phyloP scores from a whole-genome alignment of 768 basidiomycete species.

The Russula lepida region DNA sequence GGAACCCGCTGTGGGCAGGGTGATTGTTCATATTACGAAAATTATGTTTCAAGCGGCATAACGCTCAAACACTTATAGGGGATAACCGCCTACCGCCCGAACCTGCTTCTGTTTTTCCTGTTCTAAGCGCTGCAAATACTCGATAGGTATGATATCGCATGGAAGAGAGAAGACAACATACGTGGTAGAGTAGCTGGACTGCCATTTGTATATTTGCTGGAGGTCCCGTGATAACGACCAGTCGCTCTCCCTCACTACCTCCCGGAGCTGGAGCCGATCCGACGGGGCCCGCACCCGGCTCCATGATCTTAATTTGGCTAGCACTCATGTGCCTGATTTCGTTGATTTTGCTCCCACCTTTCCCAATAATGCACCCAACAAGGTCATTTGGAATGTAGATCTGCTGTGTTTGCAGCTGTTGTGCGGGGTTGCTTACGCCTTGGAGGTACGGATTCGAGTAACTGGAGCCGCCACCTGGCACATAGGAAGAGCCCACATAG shows the following conservation, averaged over 20 bases:
- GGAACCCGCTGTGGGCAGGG: neutral
- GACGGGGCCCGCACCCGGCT: conserved; percentile 75
- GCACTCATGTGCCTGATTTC: conserved; percentile 94
- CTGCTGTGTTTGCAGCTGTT: conserved; percentile 88
- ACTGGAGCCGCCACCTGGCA: conserved; percentile 61
- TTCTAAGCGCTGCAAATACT: conserved; percentile 55
- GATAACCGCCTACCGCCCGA: conserved; percentile 26
- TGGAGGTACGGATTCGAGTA: conserved; percentile 41
- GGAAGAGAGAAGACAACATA: conserved; percentile 31
- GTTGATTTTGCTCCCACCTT: conserved; percentile 97
- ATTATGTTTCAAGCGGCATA: conserved; percentile 11
- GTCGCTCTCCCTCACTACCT: conserved; percentile 76
- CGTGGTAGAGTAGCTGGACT: conserved; percentile 82
- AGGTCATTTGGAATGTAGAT: conserved; percentile 98
- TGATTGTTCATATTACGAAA: neutral
- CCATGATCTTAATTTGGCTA: conserved; percentile 98
- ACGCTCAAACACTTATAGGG: conserved; percentile 9
- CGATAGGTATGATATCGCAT: neutral
- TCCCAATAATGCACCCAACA: conserved; percentile 96
- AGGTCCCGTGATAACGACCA: conserved; percentile 96
- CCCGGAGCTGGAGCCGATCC: conserved; percentile 62
- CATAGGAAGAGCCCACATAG: conserved; percentile 52
- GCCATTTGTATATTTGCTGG: conserved; percentile 95
- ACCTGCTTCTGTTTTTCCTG: conserved; percentile 86
- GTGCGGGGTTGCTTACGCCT: conserved; percentile 29